Conservation (phyloP, 352 stramenopile genomes). For the Pythium monospermum region DNA sequence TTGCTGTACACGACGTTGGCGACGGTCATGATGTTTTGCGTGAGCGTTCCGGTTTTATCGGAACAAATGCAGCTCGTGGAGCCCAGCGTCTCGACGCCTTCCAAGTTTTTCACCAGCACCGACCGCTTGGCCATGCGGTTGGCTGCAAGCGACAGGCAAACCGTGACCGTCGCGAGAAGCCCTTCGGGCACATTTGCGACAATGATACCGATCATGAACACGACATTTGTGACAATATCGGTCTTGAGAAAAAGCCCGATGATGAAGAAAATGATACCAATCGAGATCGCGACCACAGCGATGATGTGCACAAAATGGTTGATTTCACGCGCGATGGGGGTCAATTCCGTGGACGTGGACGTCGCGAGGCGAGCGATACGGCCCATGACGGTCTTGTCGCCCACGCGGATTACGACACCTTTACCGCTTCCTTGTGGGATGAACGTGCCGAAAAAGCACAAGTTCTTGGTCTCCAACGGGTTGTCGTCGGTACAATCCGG, state of each 20-base stretch:
- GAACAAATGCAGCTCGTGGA: conserved; percentile 86
- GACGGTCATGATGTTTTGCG: conserved; percentile 88
- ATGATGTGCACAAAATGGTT: conserved; percentile 58
- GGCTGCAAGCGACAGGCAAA: conserved; percentile 73
- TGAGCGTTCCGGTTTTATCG: conserved; percentile 90
- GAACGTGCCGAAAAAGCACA: conserved; percentile 80
- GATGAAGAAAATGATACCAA: conserved; percentile 44
- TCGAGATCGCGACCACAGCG: conserved; percentile 32
- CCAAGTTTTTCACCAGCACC: conserved; percentile 82
- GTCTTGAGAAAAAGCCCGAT: conserved; percentile 46
- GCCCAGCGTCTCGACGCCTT: conserved; percentile 80
- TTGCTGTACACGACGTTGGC: conserved; percentile 73
- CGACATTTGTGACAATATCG: conserved; percentile 42
- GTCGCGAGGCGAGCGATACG: conserved; percentile 65
- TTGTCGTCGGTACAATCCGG: conserved; percentile 72
- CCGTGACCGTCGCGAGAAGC: conserved; percentile 75
- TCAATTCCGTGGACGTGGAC: conserved; percentile 29
- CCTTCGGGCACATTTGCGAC: conserved; percentile 85
- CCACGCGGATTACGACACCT: conserved; percentile 61
- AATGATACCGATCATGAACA: conserved; percentile 95
- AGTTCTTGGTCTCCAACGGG: conserved; percentile 76
- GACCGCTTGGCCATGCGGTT: conserved; percentile 64
- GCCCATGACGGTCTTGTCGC: conserved; percentile 81
- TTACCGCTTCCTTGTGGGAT: conserved; percentile 66
- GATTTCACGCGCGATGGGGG: conserved; percentile 40